These are phyloP conservation scores for Alternaria tenuissima DNA, from an alignment of 2,329 filamentous ascomycete genomes.

Conservation along the genomic window DNA sequence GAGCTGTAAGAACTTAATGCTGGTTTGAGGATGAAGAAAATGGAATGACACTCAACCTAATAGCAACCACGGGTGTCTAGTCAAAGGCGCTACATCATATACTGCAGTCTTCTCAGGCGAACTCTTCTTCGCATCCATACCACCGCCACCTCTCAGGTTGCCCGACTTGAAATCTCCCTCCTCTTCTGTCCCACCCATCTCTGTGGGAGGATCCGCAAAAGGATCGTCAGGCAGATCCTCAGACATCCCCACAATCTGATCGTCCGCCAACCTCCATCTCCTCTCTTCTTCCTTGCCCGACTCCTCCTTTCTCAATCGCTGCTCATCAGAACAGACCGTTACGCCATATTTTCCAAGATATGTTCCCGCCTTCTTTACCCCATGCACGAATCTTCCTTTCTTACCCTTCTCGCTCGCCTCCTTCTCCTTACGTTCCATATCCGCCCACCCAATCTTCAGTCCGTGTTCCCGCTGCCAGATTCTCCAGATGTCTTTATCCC, in stretches of 20 bases:
- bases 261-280: neutral
- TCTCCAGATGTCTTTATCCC: constrained; percentile 9
- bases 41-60: neutral
- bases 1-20: neutral
- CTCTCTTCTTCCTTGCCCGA: neutral
- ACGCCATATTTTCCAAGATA: neutral
- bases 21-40: neutral
- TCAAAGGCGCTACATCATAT: neutral
- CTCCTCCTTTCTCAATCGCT: neutral
- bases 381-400: neutral
- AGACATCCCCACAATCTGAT: too few species aligned
- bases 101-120: neutral
- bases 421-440: neutral
- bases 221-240: neutral
- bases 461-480: constrained; percentile 15
- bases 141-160: neutral
- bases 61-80: neutral
- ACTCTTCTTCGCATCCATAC: neutral
- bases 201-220: neutral
- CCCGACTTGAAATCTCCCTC: neutral
- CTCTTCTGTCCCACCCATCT: neutral
- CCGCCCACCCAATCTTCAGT: neutral
- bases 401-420: neutral
- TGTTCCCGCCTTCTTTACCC: neutral
- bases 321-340: neutral